Conservation (phyloP, 2,329 filamentous ascomycete species). For the Sphaerulina musiva region DNA sequence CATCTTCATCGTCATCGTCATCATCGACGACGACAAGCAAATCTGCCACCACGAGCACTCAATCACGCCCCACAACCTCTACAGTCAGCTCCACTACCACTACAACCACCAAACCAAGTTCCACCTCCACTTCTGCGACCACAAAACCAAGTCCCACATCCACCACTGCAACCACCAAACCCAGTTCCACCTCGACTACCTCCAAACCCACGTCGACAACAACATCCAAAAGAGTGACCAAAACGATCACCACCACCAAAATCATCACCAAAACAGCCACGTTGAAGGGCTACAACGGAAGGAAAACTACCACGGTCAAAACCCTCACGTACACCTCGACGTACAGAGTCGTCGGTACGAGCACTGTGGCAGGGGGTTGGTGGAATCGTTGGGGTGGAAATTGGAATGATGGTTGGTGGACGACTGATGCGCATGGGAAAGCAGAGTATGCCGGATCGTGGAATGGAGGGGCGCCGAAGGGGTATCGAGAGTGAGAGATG, state of each 20-base stretch:
- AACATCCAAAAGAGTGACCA: background rate
- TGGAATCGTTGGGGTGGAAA: background rate
- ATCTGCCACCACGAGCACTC: background rate
- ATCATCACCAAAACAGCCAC: background rate
- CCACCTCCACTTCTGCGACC: background rate
- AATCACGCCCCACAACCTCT: background rate
- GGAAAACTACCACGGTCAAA: background rate
- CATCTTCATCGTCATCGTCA: background rate
- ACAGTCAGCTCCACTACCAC: background rate
- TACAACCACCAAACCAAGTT: background rate
- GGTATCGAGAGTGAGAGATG: background rate
- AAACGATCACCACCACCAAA: background rate
- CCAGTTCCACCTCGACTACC: background rate
- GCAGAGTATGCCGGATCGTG: background rate
- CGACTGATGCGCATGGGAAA: slow-evolving; percentile 3
- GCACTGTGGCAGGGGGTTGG: background rate
- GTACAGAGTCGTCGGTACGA: background rate
- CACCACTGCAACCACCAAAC: background rate
- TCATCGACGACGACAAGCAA: too few relatives aligned
- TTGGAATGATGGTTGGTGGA: slow-evolving; percentile 4
- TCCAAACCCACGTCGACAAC: background rate
- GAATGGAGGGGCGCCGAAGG: background rate
- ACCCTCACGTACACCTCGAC: background rate
- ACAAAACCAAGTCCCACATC: background rate
- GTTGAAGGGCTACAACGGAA: background rate